Percentiles rank a stretch among this genome's conserved stretches.
Conservation (phyloP, 129 eudicot genomes). For the Smallanthus sonchifolius region DNA sequence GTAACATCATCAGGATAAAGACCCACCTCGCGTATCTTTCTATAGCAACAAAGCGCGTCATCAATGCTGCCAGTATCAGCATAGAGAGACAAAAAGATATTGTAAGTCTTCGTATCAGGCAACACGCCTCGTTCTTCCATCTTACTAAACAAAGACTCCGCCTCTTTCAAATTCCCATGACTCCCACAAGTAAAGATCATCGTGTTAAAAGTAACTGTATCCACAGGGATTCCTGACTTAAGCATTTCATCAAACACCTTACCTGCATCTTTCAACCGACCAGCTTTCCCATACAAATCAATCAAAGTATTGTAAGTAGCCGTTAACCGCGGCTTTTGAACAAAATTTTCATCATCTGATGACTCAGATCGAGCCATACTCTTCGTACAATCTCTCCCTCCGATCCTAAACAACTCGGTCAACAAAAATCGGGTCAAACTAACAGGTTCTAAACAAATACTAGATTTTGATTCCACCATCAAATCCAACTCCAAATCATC, state of each 20-base stretch:
- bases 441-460: slow-evolving; percentile 32
- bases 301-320: slow-evolving; percentile 72
- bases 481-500: slow-evolving; percentile 53
- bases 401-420: slow-evolving; percentile 79
- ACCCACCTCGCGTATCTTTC: slow-evolving; percentile 62
- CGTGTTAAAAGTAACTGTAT: slow-evolving; percentile 68
- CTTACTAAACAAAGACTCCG: slow-evolving; percentile 56
- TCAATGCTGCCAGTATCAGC: slow-evolving; percentile 54
- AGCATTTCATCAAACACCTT: slow-evolving; percentile 72
- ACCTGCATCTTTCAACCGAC: slow-evolving; percentile 76
- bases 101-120: slow-evolving; percentile 78
- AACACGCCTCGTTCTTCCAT: slow-evolving; percentile 77
- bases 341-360: slow-evolving; percentile 20
- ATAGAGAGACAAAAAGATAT: slow-evolving; percentile 63
- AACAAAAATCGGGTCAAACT: slow-evolving; percentile 67
- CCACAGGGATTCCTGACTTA: slow-evolving; percentile 59
- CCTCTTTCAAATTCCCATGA: slow-evolving; percentile 73
- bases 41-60: slow-evolving; percentile 51
- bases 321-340: slow-evolving; percentile 49
- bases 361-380: neutral
- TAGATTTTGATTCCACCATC: slow-evolving; percentile 31
- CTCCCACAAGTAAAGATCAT: slow-evolving; percentile 77
- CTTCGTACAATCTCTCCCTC: slow-evolving; percentile 46
- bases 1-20: slow-evolving; percentile 78
- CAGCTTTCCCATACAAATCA: slow-evolving; percentile 91